Conservation (phyloP, 306 rosid species). For the Inga oerstediana region DNA sequence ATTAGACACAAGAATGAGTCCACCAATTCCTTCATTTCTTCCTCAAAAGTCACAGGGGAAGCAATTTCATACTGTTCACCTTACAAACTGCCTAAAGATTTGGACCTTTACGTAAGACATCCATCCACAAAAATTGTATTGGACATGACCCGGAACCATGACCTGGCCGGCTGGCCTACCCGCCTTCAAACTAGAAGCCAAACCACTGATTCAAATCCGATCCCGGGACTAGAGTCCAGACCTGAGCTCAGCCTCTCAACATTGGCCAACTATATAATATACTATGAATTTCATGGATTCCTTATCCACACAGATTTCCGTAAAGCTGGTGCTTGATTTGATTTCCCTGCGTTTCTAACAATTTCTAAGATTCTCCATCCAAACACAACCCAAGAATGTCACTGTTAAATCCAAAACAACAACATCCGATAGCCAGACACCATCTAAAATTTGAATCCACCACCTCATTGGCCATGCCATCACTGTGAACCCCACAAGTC, state of each 20-base stretch:
- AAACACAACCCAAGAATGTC: neutral
- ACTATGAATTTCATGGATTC: neutral
- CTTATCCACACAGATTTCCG: neutral
- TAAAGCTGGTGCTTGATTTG: constrained; percentile 14
- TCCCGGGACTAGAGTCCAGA: neutral
- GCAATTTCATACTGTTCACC: neutral
- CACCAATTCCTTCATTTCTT: neutral
- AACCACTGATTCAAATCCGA: neutral
- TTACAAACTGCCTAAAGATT: neutral
- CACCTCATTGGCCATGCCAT: constrained; percentile 9
- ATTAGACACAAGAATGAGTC: neutral
- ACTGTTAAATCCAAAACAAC: neutral
- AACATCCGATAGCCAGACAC: neutral
- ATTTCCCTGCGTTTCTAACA: neutral
- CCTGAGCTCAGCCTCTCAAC: neutral
- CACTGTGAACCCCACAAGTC: constrained; percentile 21
- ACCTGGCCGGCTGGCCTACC: too few relatives aligned
- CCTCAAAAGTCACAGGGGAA: neutral
- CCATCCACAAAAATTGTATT: too few relatives aligned
- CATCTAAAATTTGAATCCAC: constrained; percentile 4
- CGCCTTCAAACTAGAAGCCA: too few relatives aligned
- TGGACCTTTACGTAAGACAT: neutral
- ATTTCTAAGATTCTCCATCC: constrained; percentile 6
- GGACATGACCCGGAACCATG: too few relatives aligned
- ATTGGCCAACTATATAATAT: neutral